A percentile compares a stretch with the other conserved stretches of the same genome.
Evolutionary conservation across 139 green algal genomes (phyloP).

Genomic region (Chlorella vulgaris): DNA sequence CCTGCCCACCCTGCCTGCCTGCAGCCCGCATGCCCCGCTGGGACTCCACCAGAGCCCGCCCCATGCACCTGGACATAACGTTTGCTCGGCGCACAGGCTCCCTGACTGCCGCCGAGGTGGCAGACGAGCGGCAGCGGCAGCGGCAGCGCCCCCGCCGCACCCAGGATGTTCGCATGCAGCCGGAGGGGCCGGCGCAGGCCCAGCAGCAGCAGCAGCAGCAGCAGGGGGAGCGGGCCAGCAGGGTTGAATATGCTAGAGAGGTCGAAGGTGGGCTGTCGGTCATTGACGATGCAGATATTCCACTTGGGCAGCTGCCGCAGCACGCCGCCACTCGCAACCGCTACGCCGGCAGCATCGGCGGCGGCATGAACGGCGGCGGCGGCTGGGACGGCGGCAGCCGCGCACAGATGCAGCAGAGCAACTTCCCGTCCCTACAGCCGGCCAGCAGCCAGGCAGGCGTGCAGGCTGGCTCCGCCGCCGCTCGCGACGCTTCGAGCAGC

Average conservation of each 20-base stretch:
- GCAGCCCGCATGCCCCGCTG: conserved; percentile 63
- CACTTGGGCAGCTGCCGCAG: not conserved
- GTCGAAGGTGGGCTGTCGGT: conserved; percentile 56
- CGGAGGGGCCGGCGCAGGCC: too few relatives aligned
- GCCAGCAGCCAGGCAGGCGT: too few relatives aligned
- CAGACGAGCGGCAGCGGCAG: not conserved
- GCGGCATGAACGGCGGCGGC: not conserved
- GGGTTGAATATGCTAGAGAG: conserved; percentile 35
- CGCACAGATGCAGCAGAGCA: not conserved
- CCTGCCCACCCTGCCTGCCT: not conserved
- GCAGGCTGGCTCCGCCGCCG: not conserved
- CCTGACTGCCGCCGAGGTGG: not conserved
- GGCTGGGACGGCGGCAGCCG: not conserved
- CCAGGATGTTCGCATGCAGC: conserved; percentile 1
- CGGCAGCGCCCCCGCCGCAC: not conserved
- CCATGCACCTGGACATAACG: conserved; percentile 58
- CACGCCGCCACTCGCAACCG: not conserved
- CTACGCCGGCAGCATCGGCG: not conserved
- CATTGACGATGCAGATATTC: conserved; percentile 67
- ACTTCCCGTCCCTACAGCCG: conserved; percentile 48
- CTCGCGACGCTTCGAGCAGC: not conserved
- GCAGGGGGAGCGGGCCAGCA: not conserved
- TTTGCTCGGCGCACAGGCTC: conserved; percentile 2
- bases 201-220: not conserved
- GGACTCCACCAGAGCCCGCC: conserved; percentile 52